Evolutionary conservation across 768 basidiomycete genomes (phyloP), one percentile per base, ranked within the genome.

Genomic region (Podaxis pistillaris): DNA sequence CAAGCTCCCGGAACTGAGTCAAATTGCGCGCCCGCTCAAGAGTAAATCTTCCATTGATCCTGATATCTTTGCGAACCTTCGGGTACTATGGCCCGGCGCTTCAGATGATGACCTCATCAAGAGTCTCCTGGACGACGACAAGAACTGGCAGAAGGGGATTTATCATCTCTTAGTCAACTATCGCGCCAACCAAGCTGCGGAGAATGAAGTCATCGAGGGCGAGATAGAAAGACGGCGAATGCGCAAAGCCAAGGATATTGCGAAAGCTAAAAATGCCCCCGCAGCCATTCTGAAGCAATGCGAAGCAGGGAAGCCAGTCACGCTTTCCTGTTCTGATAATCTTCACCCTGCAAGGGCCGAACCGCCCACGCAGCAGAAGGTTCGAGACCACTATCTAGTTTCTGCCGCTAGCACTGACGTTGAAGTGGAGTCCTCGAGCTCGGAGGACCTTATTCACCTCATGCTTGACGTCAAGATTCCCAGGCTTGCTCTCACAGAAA

Each of bases 141-240:
- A 86, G 56, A 96, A 90, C 30, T 96, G 94, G 91, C 94, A 98
- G 73, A 98, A 99, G 75, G 93, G 93, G 0, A 91, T 98, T 53
- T 99, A 99, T 74, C 88, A 92, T 70, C 77, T 98, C 4, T 81
- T 99, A n/a, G 80, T 89, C 59, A 86, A 86, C 65, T 98, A 97
- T 75, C 86, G 95, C 60, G 72, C 93, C 47, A 83, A 87, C 65
- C 91, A 89, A 61, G 89, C 90, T 60, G 89, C 90, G 54, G 86
- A 90, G 62, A 81, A 85, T 38, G 69, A 70, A 38, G 66, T 78
- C 37, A 73, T 74, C 22, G 71, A 75, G 68, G 71, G 65, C 54
- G 72, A 76, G 65, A 73, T 69, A 63, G 74, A 73, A 68, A 76
- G 73, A 46, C 78, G 73, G 55, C 76, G 71, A 66, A 69, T 66